Evolutionary conservation across 805 yeast genomes (phyloP), one percentile per base, ranked within the genome.

Genomic region (Lipomyces spencermartinsiae): DNA sequence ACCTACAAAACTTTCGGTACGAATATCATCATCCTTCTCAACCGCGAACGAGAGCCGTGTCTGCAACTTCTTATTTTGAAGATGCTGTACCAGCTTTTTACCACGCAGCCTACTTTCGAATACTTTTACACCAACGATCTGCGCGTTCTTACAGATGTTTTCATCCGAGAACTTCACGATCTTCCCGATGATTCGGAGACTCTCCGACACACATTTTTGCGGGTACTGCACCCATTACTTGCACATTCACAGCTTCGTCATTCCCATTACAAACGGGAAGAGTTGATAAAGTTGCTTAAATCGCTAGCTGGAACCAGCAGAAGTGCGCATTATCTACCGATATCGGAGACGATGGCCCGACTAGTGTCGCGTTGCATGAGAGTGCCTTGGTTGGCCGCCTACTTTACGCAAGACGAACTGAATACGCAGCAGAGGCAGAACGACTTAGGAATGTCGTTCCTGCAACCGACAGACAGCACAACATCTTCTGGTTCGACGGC

Each of bases 61-160:
- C 78, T 91, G 64, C 92, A 89, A 73, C 89, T 92, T 2, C 84
- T 93, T 80, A 90, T 91, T 75, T 83, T 93, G 73, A 93, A 93
- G 78, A 83, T 92, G 66, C 80, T 93, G 8, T 92, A 91, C 76
- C 78, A 90, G 66, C 84, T 93, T 0, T 86, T 93, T 78, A 88
- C 93, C 1, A 85, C 88, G 3, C 82, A 88, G 5, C 79, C 80
- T 49, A 89, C 96, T 0, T 81, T 85, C 63, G 90, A 89, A 67
- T 83, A 89, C 73, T 86, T 92, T 60, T 93, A 93, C 76, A 81
- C 91, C 69, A 93, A 93, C 74, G 98, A 93, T 76, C 79, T 93
- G 67, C 88, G 89, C 73, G 96, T 93, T 6, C 83, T 93, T 65
- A 87, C 90, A 14, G 97, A 92, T 74, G 93, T 93, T 9, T 82